Percentiles rank a stretch among this genome's conserved stretches.
These are phyloP conservation scores for Polychaeton citri DNA, from an alignment of 2,329 filamentous ascomycete species.

Conservation along the genomic window DNA sequence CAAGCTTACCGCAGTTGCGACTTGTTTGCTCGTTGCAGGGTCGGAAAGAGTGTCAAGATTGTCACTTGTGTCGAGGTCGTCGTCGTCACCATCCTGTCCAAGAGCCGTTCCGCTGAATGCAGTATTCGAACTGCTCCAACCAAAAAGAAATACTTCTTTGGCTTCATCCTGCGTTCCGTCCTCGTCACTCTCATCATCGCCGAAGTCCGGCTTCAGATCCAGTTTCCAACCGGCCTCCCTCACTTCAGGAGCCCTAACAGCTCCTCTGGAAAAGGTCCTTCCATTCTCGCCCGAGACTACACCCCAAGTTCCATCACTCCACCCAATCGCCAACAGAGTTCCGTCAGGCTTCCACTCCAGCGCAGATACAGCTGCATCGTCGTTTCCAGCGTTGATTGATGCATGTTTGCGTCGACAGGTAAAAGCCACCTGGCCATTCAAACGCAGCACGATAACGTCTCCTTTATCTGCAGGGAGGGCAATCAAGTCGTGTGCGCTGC, in stretches of 20 bases:
- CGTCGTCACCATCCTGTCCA: neutral
- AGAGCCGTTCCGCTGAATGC: neutral
- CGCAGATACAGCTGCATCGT: constrained; percentile 18
- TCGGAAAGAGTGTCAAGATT: neutral
- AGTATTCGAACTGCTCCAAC: constrained; percentile 12
- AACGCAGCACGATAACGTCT: constrained; percentile 61
- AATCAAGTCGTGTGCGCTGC: neutral
- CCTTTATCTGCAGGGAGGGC: constrained; percentile 34
- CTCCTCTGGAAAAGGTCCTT: neutral
- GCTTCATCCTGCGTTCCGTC: constrained; percentile 2
- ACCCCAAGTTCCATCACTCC: constrained; percentile 56
- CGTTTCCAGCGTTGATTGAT: constrained; percentile 4
- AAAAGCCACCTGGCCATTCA: constrained; percentile 61
- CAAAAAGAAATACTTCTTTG: constrained; percentile 7
- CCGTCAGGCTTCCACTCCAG: constrained; percentile 36
- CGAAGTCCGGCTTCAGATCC: constrained; percentile 8
- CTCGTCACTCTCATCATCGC: constrained; percentile 1
- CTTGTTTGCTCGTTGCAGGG: too few relatives aligned
- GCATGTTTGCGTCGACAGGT: constrained; percentile 31
- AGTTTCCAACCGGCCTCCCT: constrained; percentile 9
- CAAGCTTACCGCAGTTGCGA: too few relatives aligned
- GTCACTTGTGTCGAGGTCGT: neutral
- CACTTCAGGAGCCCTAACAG: constrained; percentile 1
- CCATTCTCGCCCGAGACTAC: constrained; percentile 25
- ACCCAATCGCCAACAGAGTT: constrained; percentile 56